Evolutionary conservation across 2,329 filamentous ascomycete species (phyloP), one percentile per base, ranked within the genome.

Genomic region (Acarospora socialis): DNA sequence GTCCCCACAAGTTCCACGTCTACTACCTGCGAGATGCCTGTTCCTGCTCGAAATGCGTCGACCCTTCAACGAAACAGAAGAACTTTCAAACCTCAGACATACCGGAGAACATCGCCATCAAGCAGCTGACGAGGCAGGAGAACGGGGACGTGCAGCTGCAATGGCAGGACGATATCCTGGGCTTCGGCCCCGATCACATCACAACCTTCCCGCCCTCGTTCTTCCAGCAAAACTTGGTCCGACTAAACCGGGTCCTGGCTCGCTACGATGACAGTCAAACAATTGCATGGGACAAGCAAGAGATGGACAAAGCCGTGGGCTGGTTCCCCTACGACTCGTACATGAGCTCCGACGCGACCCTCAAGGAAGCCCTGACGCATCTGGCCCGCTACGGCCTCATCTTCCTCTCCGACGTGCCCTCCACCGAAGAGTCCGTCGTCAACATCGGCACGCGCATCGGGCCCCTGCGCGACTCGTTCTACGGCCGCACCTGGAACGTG

Each of bases 401-500:
- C 10, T 82, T 92, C 52, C 54, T 95, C 17, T 71, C 68, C 29
- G 68, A 72, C 38, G 77, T 93, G 4, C 86, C 87, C 0, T 61
- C 73, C 7, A 67, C 69, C 10, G 70, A 78, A 38, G 55, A 65
- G 1, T 66, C 73, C 4, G 77, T 94, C 4, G 65, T 70, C 22
- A 57, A 63, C 14, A 73, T 95, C 36, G 79, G 75, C 2, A 62
- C 65, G 3, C 70, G 75, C 31, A 80, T 95, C 37, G 86, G 84
- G 1, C 70, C 70, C 20, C 59, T 94, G 16, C 79, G 83, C 47
- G 75, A 83, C 45, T 90, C 86, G 5, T 90, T 95, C 50, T 95
- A 95, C 54, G 90, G 90, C 24, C 64, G 68, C 44, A 92, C 83
- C 0, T 95, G 86, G 74, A 80, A 94, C 54, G 87, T 95, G 8